phyloP scores from a whole-genome alignment of 306 rosid species.

The Prunus salicina region DNA sequence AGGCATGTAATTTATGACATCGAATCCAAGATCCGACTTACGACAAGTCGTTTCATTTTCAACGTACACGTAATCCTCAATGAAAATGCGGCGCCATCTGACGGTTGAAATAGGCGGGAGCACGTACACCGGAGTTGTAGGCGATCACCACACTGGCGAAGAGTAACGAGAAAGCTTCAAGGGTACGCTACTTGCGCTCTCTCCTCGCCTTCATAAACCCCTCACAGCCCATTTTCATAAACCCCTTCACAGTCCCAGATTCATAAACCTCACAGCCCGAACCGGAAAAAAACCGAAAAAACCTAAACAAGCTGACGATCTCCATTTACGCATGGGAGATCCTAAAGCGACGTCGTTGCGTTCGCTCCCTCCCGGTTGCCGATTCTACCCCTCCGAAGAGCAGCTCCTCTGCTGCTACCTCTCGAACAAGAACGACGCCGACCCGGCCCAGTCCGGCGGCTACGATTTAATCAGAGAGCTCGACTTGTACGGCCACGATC shows the following conservation, averaged over 20 bases:
- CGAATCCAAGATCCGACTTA: background rate
- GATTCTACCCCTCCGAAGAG: constrained; percentile 61
- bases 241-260: background rate
- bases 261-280: constrained; percentile 3
- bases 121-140: background rate
- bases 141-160: background rate
- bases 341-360: constrained; percentile 21
- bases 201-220: constrained; percentile 4
- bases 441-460: constrained; percentile 10
- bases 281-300: background rate
- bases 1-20: background rate
- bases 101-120: background rate
- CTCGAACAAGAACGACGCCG: constrained; percentile 32
- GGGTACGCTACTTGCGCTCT: constrained; percentile 25
- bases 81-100: background rate
- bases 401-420: constrained; percentile 54
- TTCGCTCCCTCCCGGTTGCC: constrained; percentile 52
- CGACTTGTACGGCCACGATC: constrained; percentile 42
- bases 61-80: background rate
- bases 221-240: background rate
- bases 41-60: background rate
- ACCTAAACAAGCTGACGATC: constrained; percentile 5
- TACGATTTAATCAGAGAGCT: constrained; percentile 51
- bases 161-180: constrained; percentile 18
- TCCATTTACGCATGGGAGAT: constrained; percentile 29